Percentiles rank a stretch among this genome's conserved stretches.
These are phyloP conservation scores for Lodderomyces elongisporus DNA, from an alignment of 1,139 yeast genomes.

Conservation along the genomic window DNA sequence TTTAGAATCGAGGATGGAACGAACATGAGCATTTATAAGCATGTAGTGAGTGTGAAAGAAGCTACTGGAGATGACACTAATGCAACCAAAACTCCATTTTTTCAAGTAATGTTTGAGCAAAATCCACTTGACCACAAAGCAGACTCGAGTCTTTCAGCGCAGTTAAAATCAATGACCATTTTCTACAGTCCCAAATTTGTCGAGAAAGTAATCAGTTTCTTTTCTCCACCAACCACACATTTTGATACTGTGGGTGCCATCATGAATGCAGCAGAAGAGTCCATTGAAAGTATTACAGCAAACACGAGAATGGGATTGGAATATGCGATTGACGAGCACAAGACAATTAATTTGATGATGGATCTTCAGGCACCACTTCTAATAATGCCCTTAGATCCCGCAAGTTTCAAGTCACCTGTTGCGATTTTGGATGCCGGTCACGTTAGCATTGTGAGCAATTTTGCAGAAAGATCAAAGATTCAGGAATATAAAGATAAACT, in stretches of 20 bases:
- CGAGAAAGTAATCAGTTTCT: conserved; percentile 68
- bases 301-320: conserved; percentile 92
- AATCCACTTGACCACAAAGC: conserved; percentile 84
- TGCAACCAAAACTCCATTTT: conserved; percentile 50
- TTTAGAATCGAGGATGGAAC: conserved; percentile 87
- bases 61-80: not conserved
- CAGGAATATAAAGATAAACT: conserved; percentile 68
- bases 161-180: conserved; percentile 81
- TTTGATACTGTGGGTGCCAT: conserved; percentile 87
- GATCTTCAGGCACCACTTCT: conserved; percentile 93
- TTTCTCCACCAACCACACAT: conserved; percentile 83
- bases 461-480: conserved; percentile 67
- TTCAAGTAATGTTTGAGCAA: conserved; percentile 75
- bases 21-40: conserved; percentile 65
- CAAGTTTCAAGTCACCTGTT: conserved; percentile 79
- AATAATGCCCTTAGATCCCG: conserved; percentile 80
- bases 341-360: conserved; percentile 75
- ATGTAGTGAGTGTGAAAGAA: conserved; percentile 83
- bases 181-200: conserved; percentile 80
- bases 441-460: conserved; percentile 74
- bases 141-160: conserved; percentile 69
- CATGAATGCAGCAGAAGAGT: conserved; percentile 92
- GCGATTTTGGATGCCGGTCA: conserved; percentile 96
- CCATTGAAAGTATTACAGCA: conserved; percentile 83
- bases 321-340: conserved; percentile 90